Conservation (phyloP, 2,329 filamentous ascomycete species). For the Penicillium aurantiogriseum region DNA sequence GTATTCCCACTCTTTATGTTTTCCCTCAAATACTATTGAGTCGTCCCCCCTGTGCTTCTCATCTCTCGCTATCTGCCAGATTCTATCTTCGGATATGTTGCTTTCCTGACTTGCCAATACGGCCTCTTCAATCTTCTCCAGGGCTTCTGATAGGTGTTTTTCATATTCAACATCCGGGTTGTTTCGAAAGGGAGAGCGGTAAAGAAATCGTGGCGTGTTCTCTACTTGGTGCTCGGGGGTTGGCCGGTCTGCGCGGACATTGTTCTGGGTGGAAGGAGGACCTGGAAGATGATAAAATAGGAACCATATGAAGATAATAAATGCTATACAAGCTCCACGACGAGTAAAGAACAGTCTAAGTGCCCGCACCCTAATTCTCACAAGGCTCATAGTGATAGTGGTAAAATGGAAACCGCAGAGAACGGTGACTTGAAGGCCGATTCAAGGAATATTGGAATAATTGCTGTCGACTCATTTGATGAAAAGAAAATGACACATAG, state of each 20-base stretch:
- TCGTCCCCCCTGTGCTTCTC: not conserved
- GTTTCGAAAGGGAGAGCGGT: not conserved
- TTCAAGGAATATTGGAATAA: not conserved
- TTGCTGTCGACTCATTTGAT: not conserved
- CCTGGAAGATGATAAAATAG: constrained; percentile 2
- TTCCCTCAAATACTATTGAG: not conserved
- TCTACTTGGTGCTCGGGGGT: constrained; percentile 17
- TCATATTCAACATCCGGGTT: not conserved
- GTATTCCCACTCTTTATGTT: not conserved
- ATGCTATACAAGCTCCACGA: constrained; percentile 32
- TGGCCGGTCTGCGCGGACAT: constrained; percentile 4
- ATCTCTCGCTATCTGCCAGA: constrained; percentile 3
- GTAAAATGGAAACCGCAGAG: not conserved
- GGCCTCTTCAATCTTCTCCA: not conserved
- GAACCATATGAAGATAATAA: not conserved
- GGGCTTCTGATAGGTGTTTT: not conserved
- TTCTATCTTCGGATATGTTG: not conserved
- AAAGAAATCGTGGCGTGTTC: not conserved
- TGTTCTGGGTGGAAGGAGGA: constrained; percentile 1
- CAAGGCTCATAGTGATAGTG: not conserved
- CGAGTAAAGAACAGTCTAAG: not conserved
- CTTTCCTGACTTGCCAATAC: not conserved
- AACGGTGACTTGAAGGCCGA: not conserved
- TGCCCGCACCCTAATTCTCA: not conserved
- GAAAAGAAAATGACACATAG: not conserved